Conservation (phyloP, 805 yeast species). For the Maudiozyma pseudohumilis region DNA sequence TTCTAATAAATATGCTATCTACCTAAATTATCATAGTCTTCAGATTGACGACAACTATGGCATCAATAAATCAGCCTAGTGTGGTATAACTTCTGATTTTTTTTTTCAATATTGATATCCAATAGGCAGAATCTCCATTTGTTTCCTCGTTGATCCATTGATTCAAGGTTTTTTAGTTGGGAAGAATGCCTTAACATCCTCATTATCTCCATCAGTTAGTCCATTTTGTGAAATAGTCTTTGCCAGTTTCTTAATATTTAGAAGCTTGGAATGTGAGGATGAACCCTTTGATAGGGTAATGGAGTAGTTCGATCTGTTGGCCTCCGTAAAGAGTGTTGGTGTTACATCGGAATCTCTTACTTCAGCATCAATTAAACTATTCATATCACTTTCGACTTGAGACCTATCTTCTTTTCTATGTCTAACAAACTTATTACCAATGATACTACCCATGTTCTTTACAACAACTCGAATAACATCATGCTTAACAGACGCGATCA, state of each 20-base stretch:
- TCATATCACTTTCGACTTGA: conserved; percentile 15
- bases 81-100: neutral
- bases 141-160: no score
- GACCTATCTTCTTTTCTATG: conserved; percentile 31
- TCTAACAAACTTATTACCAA: conserved; percentile 49
- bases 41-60: neutral
- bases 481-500: conserved; percentile 40
- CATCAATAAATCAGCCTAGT: neutral
- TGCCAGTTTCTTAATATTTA: neutral
- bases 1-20: neutral
- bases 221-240: neutral
- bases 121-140: neutral
- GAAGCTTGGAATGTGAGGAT: neutral
- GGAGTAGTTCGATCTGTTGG: neutral
- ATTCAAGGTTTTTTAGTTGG: neutral
- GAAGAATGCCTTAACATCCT: neutral
- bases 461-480: conserved; percentile 48
- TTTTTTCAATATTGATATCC: neutral
- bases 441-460: conserved; percentile 48
- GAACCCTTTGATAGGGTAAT: conserved; percentile 3
- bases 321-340: neutral
- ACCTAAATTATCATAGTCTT: neutral
- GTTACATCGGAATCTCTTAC: conserved; percentile 2
- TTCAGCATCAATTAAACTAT: conserved; percentile 12
- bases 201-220: neutral